Percentiles rank a stretch among this genome's conserved stretches.
These are phyloP conservation scores for Sideroxylon spinosum DNA, from an alignment of 179 eudicot genomes.

Conservation along the genomic window DNA sequence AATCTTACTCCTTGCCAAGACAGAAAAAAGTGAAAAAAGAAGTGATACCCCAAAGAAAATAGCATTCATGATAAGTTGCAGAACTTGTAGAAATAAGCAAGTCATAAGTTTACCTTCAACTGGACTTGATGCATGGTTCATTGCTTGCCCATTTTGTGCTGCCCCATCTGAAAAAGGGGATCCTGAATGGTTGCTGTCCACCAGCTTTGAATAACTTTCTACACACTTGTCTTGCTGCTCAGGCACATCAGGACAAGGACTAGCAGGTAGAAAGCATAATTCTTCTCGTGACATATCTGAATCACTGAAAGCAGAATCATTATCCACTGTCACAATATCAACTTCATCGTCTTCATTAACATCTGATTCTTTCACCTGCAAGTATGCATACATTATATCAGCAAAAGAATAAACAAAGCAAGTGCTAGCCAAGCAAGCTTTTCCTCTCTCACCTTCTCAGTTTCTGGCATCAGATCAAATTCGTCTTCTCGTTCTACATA, in stretches of 20 bases:
- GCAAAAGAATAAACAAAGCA: constrained; percentile 2
- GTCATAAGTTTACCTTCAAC: constrained; percentile 49
- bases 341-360: constrained; percentile 79
- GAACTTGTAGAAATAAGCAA: not conserved
- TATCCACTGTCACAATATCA: constrained; percentile 70
- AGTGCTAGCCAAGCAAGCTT: not conserved
- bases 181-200: constrained; percentile 52
- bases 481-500: constrained; percentile 98
- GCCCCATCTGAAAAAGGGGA: constrained; percentile 73
- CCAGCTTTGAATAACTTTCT: constrained; percentile 52
- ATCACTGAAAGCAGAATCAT: constrained; percentile 78
- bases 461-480: constrained; percentile 81
- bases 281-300: constrained; percentile 86
- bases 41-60: not conserved
- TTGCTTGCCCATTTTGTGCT: constrained; percentile 57
- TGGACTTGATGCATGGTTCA: constrained; percentile 56
- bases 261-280: constrained; percentile 70
- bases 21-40: not conserved
- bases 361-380: constrained; percentile 73
- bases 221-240: constrained; percentile 56
- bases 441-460: constrained; percentile 59
- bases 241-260: constrained; percentile 65
- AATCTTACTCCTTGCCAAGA: not conserved
- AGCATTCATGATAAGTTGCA: not conserved
- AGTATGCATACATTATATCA: constrained; percentile 7